Percentiles rank a stretch among this genome's conserved stretches.
phyloP scores from a whole-genome alignment of 768 basidiomycete species.

The Gymnopilus dilepis region DNA sequence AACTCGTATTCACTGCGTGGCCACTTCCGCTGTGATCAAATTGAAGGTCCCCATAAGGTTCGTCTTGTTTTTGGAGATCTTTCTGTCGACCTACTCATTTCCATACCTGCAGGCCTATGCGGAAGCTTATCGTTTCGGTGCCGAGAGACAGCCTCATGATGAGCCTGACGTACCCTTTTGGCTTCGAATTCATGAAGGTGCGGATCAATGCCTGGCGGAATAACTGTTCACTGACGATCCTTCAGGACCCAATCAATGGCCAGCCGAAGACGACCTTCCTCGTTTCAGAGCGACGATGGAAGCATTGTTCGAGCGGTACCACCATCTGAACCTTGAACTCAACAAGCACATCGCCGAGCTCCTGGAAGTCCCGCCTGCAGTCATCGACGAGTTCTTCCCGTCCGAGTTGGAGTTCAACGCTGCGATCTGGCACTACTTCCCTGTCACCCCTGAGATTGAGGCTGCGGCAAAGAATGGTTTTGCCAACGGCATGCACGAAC shows the following conservation, averaged over 20 bases:
- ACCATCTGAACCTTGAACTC: not conserved
- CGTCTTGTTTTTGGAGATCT: not conserved
- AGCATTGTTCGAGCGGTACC: constrained; percentile 1
- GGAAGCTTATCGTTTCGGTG: constrained; percentile 1
- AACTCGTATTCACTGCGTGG: not conserved
- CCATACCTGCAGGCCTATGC: not conserved
- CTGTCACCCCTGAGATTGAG: constrained; percentile 1
- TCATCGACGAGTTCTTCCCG: not conserved
- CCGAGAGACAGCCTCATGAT: not conserved
- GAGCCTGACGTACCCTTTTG: constrained; percentile 3
- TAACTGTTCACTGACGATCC: not conserved
- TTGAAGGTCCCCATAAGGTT: constrained; percentile 5
- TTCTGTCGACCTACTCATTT: no score
- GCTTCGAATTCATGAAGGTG: constrained; percentile 6
- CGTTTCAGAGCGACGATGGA: not conserved
- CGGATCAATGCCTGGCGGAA: not conserved
- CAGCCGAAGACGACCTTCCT: not conserved
- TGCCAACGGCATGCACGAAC: constrained; percentile 1
- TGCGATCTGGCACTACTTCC: constrained; percentile 3
- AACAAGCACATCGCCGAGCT: not conserved
- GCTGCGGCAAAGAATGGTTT: not conserved
- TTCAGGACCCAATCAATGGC: constrained; percentile 3
- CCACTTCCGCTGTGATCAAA: not conserved
- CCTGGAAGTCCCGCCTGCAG: not conserved
- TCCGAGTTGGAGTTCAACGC: not conserved